Evolutionary conservation across 352 stramenopile genomes (phyloP).

Genomic region (Elongisporangium undulatum): DNA sequence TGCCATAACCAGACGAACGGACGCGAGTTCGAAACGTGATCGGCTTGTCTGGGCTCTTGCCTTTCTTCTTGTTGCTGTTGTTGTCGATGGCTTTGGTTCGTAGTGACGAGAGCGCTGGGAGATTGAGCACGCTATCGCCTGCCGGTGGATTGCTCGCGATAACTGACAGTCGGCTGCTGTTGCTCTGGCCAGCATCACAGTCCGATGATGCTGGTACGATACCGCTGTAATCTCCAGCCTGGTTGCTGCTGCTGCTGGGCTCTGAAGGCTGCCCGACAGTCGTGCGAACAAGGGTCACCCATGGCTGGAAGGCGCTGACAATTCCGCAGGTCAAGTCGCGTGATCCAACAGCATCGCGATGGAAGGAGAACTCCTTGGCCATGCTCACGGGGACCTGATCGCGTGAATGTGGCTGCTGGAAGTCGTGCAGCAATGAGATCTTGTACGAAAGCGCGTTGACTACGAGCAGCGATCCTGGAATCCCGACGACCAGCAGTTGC

Average conservation of each 20-base stretch:
- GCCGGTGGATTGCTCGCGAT: conserved; percentile 42
- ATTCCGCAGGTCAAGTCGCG: conserved; percentile 34
- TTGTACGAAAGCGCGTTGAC: conserved; percentile 75
- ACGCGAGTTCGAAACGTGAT: conserved; percentile 80
- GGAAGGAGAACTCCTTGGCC: conserved; percentile 55
- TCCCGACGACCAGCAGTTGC: conserved; percentile 50
- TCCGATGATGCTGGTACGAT: background rate
- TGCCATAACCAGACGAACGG: conserved; percentile 80
- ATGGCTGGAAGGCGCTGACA: conserved; percentile 64
- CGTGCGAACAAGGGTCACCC: conserved; percentile 1
- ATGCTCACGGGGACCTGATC: conserved; percentile 26
- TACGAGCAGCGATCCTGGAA: conserved; percentile 39
- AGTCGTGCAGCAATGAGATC: conserved; percentile 44
- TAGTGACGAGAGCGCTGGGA: conserved; percentile 24
- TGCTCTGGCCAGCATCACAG: conserved; percentile 1
- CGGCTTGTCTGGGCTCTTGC: conserved; percentile 52
- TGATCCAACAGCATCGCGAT: conserved; percentile 11
- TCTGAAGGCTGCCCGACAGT: conserved; percentile 23
- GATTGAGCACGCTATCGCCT: conserved; percentile 51
- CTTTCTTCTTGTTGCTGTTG: conserved; percentile 5
- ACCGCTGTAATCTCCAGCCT: conserved; percentile 5
- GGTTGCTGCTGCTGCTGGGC: conserved; percentile 18
- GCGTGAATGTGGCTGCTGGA: conserved; percentile 22
- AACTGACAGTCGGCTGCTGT: conserved; percentile 29
- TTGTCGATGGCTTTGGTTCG: conserved; percentile 20